phyloP scores from a whole-genome alignment of 441 rosid genomes.

The Euphorbia celastroides region DNA sequence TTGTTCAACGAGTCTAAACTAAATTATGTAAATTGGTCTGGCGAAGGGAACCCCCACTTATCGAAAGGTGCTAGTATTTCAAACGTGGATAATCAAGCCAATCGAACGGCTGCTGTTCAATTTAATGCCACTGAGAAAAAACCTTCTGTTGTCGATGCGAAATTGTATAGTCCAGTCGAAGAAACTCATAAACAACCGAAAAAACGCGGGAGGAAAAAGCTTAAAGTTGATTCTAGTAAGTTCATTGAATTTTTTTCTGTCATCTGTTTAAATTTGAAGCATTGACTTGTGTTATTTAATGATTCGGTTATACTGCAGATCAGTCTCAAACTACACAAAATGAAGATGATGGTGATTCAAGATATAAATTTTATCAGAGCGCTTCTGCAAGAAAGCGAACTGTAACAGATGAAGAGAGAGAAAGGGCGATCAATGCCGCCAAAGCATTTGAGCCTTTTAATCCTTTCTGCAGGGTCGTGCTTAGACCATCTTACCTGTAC shows the following conservation, averaged over 20 bases:
- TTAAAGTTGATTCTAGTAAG: constrained; percentile 67
- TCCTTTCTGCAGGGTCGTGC: constrained; percentile 95
- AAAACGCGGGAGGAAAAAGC: constrained; percentile 75
- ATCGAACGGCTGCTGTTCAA: no score
- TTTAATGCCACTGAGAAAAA: constrained; percentile 23
- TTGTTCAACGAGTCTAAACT: constrained; percentile 50
- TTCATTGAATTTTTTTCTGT: constrained; percentile 23
- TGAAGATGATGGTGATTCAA: constrained; percentile 56
- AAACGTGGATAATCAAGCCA: constrained; percentile 19
- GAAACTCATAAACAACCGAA: constrained; percentile 40
- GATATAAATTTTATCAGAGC: constrained; percentile 80
- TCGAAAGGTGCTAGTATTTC: constrained; percentile 33
- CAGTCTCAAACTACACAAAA: constrained; percentile 39
- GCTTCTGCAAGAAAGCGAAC: constrained; percentile 95
- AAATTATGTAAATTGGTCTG: constrained; percentile 30
- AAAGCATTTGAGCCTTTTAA: constrained; percentile 84
- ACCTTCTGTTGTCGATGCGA: constrained; percentile 30
- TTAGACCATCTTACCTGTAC: constrained; percentile 92
- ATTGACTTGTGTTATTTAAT: no score
- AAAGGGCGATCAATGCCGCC: constrained; percentile 82
- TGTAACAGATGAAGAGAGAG: constrained; percentile 92
- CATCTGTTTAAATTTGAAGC: no score
- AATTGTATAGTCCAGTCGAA: constrained; percentile 29
- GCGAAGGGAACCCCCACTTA: constrained; percentile 34
- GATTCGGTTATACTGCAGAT: constrained; percentile 34